phyloP scores from a whole-genome alignment of 2,329 filamentous ascomycete genomes.

The Lecanicillium sp. region DNA sequence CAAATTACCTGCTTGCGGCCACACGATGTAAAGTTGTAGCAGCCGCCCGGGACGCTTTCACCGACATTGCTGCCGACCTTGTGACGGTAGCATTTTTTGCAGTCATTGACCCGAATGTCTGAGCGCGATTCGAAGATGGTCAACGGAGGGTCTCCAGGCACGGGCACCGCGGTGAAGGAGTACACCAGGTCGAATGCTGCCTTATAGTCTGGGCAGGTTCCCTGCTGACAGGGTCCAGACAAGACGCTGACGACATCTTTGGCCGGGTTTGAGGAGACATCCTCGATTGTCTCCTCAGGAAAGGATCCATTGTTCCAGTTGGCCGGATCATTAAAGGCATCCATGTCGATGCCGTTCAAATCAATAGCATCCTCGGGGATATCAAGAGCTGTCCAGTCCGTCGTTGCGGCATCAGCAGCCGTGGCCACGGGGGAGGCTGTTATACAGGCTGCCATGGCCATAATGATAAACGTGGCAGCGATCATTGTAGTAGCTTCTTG shows the following conservation, averaged over 20 bases:
- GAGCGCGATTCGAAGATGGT: slow-evolving; percentile 6
- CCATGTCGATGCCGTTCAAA: slow-evolving; percentile 2
- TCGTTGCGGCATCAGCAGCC: not conserved
- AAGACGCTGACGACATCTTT: not conserved
- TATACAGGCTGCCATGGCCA: not conserved
- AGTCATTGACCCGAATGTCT: slow-evolving; percentile 1
- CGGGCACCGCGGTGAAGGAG: slow-evolving; percentile 4
- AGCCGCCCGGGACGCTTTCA: not conserved
- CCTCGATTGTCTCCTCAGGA: not conserved
- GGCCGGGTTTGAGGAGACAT: not conserved
- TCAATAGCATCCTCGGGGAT: not conserved
- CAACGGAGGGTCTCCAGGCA: slow-evolving; percentile 2
- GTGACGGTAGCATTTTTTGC: slow-evolving; percentile 2
- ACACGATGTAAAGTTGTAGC: slow-evolving; percentile 7
- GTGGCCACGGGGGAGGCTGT: slow-evolving; percentile 1
- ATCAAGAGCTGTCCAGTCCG: not conserved
- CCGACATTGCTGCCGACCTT: slow-evolving; percentile 1
- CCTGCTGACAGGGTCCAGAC: slow-evolving; percentile 6
- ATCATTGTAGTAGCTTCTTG: not conserved
- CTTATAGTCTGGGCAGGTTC: slow-evolving; percentile 9
- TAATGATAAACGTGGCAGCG: not conserved
- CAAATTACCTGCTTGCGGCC: slow-evolving; percentile 9
- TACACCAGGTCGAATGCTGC: slow-evolving; percentile 8
- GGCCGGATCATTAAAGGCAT: not conserved
- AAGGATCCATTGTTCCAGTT: slow-evolving; percentile 1